Evolutionary conservation across 805 yeast species (phyloP).

Genomic region (Millerozyma miso): DNA sequence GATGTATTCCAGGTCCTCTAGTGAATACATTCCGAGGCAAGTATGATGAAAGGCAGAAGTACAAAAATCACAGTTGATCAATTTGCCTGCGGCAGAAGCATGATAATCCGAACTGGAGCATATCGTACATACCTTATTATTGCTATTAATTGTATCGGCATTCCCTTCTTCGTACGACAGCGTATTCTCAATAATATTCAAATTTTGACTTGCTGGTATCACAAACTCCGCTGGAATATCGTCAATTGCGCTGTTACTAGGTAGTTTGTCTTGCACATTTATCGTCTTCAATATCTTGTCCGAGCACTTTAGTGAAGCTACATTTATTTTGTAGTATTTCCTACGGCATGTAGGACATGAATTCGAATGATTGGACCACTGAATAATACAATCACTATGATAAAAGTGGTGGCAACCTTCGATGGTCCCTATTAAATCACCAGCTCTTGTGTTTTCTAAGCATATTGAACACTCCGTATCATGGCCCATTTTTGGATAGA

Average conservation of each 20-base stretch:
- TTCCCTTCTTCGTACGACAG: background rate
- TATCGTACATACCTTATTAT: conserved; percentile 20
- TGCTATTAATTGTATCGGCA: background rate
- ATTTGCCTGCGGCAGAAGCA: background rate
- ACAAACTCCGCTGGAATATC: conserved; percentile 34
- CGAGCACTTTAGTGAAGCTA: conserved; percentile 16
- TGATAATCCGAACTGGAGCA: conserved; percentile 35
- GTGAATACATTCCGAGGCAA: conserved; percentile 32
- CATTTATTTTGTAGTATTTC: conserved; percentile 36
- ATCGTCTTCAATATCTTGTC: conserved; percentile 8
- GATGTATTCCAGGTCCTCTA: conserved; percentile 7
- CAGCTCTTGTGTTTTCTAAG: conserved; percentile 29
- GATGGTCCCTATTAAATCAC: conserved; percentile 20
- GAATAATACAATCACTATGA: conserved; percentile 52
- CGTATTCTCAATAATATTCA: background rate
- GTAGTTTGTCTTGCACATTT: conserved; percentile 26
- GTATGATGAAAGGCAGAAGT: conserved; percentile 35
- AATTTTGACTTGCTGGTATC: conserved; percentile 10
- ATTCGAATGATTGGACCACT: conserved; percentile 56
- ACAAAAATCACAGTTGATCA: conserved; percentile 26
- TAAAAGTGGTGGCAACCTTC: conserved; percentile 48
- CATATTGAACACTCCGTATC: conserved; percentile 57
- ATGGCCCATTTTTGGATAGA: background rate
- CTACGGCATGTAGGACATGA: conserved; percentile 61
- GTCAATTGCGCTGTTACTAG: conserved; percentile 33